These are phyloP conservation scores for Agastache rugosa DNA, from an alignment of 257 asterid genomes.

Conservation along the genomic window DNA sequence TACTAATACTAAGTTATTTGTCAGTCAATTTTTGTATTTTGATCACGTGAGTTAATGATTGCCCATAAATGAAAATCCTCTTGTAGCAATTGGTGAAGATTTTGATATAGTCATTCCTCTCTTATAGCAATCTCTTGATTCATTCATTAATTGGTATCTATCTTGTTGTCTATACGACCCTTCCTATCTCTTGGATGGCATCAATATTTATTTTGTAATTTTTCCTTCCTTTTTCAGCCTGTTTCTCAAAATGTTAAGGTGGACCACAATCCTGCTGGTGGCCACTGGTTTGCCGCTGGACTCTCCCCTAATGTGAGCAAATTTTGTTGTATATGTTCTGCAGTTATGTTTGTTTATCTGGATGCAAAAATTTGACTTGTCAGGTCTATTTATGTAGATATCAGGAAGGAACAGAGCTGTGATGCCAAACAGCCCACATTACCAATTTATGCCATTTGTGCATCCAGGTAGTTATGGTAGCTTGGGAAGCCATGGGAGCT, in stretches of 20 bases:
- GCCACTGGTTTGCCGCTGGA: constrained; percentile 99
- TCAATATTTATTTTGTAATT: constrained; percentile 23
- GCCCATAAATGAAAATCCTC: constrained; percentile 10
- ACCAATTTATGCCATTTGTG: constrained; percentile 71
- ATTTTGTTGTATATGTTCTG: constrained; percentile 31
- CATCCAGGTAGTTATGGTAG: constrained; percentile 97
- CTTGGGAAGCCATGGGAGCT: constrained; percentile 98
- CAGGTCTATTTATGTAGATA: constrained; percentile 60
- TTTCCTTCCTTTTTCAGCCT: constrained; percentile 54
- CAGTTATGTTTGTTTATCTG: constrained; percentile 32
- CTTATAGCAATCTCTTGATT: constrained; percentile 12
- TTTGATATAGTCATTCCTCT: constrained; percentile 17
- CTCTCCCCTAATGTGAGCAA: constrained; percentile 97
- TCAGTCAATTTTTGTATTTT: background rate
- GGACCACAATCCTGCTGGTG: constrained; percentile 97
- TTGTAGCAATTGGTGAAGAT: constrained; percentile 20
- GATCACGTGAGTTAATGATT: constrained; percentile 28
- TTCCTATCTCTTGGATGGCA: constrained; percentile 16
- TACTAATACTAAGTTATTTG: background rate
- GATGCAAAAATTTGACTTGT: constrained; percentile 24
- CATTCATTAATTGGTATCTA: constrained; percentile 2
- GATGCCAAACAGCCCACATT: constrained; percentile 82
- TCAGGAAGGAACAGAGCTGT: constrained; percentile 68
- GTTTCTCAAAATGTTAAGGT: constrained; percentile 90
- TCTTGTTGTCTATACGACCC: constrained; percentile 16